Evolutionary conservation across 768 basidiomycete species (phyloP), one percentile per base, ranked within the genome.

Genomic region (Rhodotorula diobovata): DNA sequence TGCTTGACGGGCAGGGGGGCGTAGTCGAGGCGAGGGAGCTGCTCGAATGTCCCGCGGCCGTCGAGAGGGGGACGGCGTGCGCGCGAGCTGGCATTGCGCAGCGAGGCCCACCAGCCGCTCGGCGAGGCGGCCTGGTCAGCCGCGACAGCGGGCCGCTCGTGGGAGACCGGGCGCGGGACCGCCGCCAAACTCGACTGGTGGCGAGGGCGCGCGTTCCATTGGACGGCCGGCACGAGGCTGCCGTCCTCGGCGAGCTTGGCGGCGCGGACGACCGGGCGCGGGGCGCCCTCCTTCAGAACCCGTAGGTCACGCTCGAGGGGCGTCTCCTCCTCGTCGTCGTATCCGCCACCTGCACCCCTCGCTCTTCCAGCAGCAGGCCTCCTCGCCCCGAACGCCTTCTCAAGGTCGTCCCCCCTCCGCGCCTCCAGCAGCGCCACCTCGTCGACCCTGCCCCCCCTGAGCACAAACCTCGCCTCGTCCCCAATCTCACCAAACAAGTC

Each of bases 401-500:
- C 63, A 34, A 61, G 58, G 21, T 65, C 63, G 8, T 64, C 71
- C 20, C 23, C 41, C 14, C 66, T 1, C 30, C 35, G 4, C 9
- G 2, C 63, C n/a, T 62, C 60, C 15, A 66, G 59, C n/a, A 66
- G 55, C 34, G 20, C 21, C 16, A 64, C 60, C 9, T 66, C 34
- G 16, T 63, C 70, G 48, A 67, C 30, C 35, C 34, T 43, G 0
- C 65, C 70, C 7, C 71, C 58, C 10, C 67, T 28, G 9, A 45
- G 43, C 37, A 72, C 63, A 39, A 59, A 72, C 34, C 34, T 41
- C 23, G 58, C 60, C 59, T 72, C 66, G 20, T 64, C 45, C 1
- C 30, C 54, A 1, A 72, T 25, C 34, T 72, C 71, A n/a, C 63
- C 10, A 23, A 25, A 35, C 14, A 72, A 23, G 46, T 73, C 67